A percentile compares a stretch with the other conserved stretches of the same genome.
Conservation (phyloP, 2,329 filamentous ascomycete species). For the Fusarium tuaranense region DNA sequence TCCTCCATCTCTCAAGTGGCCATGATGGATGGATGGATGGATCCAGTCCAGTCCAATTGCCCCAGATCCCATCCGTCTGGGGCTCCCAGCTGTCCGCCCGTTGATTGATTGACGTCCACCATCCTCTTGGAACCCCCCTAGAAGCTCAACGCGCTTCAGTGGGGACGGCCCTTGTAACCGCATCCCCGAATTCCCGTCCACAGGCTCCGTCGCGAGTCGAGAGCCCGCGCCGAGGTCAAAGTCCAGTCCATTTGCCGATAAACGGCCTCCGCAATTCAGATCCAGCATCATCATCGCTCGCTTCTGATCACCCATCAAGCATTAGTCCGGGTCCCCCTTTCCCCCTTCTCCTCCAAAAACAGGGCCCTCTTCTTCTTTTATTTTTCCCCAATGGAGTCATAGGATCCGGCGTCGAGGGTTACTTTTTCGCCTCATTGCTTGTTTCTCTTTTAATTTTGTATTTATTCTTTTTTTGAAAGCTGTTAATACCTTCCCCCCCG, state of each 20-base stretch:
- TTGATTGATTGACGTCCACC: neutral
- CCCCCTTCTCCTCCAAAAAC: neutral
- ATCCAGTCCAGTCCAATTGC: neutral
- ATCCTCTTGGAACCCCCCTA: constrained; percentile 11
- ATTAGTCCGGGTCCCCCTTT: constrained; percentile 24
- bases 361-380: constrained; percentile 25
- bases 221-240: constrained; percentile 35
- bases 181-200: constrained; percentile 20
- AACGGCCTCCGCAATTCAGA: constrained; percentile 36
- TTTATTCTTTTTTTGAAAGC: constrained; percentile 6
- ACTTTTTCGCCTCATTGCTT: constrained; percentile 8
- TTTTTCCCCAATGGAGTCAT: constrained; percentile 38
- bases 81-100: neutral
- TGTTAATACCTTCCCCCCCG: neutral
- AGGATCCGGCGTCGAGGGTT: constrained; percentile 29
- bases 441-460: constrained; percentile 2
- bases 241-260: constrained; percentile 27
- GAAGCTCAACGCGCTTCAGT: constrained; percentile 17
- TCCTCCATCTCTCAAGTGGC: neutral
- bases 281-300: constrained; percentile 34
- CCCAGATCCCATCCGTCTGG: neutral
- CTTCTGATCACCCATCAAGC: constrained; percentile 32
- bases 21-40: neutral
- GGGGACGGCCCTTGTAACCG: constrained; percentile 33
- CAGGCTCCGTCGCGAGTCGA: constrained; percentile 5